Percentiles rank a stretch among this genome's conserved stretches.
Conservation (phyloP, 805 yeast genomes). For the Ogataea trehaloabstinens region DNA sequence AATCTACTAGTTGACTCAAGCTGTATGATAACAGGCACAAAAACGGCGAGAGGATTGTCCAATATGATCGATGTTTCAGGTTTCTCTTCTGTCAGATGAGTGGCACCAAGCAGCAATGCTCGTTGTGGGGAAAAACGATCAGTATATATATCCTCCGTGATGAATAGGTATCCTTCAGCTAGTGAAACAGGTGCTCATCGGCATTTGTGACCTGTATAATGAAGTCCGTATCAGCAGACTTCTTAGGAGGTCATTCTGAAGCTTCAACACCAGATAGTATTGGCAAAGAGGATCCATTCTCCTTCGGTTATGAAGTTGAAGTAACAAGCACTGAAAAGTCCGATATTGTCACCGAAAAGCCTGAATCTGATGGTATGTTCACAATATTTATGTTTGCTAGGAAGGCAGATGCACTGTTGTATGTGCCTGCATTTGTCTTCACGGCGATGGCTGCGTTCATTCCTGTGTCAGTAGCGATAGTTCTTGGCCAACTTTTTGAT, state of each 20-base stretch:
- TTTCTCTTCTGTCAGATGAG: no score
- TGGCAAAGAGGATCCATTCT: constrained; percentile 3
- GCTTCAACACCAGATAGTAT: constrained; percentile 5
- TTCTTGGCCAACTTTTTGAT: constrained; percentile 65
- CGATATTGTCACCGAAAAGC: background rate
- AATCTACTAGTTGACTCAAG: no score
- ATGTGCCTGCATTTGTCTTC: constrained; percentile 16
- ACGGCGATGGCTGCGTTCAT: constrained; percentile 53
- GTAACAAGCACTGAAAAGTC: background rate
- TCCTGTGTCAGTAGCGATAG: constrained; percentile 58
- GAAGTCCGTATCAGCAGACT: no score
- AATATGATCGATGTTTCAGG: no score
- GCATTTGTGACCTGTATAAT: no score
- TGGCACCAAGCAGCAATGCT: no score
- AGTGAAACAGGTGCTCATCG: no score
- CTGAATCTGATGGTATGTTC: constrained; percentile 1
- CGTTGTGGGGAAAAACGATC: no score
- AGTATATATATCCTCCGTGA: no score
- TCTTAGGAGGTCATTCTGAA: constrained; percentile 1
- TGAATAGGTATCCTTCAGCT: no score
- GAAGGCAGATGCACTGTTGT: constrained; percentile 22
- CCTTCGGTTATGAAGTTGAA: background rate
- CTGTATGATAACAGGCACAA: no score
- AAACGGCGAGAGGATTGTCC: no score
- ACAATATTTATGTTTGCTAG: constrained; percentile 26